Evolutionary conservation across 2,329 filamentous ascomycete genomes (phyloP).

Genomic region (Hypoxylon sp.): DNA sequence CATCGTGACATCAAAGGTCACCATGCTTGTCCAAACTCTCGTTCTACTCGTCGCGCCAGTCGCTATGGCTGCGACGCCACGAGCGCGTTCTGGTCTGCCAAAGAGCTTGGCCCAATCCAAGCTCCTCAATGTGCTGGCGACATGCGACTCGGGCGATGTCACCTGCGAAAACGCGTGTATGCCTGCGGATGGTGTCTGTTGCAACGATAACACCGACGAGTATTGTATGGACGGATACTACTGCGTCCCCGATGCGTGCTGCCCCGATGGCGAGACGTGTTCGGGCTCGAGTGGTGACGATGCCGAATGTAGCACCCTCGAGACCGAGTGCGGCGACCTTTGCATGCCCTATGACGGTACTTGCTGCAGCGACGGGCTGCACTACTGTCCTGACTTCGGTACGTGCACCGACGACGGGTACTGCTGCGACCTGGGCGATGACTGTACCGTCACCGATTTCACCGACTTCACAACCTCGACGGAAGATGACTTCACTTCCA

Average conservation of each 20-base stretch:
- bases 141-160: constrained; percentile 34
- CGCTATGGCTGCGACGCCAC: constrained; percentile 30
- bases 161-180: constrained; percentile 44
- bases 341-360: constrained; percentile 45
- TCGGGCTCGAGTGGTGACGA: constrained; percentile 20
- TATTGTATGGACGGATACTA: constrained; percentile 42
- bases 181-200: constrained; percentile 35
- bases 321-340: constrained; percentile 36
- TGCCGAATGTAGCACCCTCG: constrained; percentile 32
- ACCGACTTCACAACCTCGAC: constrained; percentile 14
- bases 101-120: constrained; percentile 32
- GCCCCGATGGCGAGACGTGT: constrained; percentile 42
- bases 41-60: constrained; percentile 35
- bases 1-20: constrained; percentile 15
- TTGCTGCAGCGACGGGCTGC: constrained; percentile 38
- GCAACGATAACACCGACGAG: constrained; percentile 43
- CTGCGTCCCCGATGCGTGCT: constrained; percentile 42
- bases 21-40: constrained; percentile 38
- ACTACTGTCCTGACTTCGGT: constrained; percentile 45
- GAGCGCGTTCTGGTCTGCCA: constrained; percentile 21
- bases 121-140: constrained; percentile 35
- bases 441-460: constrained; percentile 12
- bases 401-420: constrained; percentile 39
- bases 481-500: constrained; percentile 23
- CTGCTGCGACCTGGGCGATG: constrained; percentile 36